phyloP scores from a whole-genome alignment of 768 basidiomycete species.

The Tricholoma matsutake region DNA sequence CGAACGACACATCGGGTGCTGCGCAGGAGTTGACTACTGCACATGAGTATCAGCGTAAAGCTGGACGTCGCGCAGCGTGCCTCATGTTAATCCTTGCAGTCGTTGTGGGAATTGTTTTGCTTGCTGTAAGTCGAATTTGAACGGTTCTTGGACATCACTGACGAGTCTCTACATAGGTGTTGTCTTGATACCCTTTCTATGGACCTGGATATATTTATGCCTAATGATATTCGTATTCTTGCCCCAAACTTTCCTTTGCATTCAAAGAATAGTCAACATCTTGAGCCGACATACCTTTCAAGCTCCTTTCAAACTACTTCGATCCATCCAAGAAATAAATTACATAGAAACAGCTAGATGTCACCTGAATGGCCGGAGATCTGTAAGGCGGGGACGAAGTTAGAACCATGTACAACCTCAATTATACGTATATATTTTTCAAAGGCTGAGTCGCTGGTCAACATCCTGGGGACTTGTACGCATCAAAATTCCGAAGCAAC shows the following conservation, averaged over 20 bases:
- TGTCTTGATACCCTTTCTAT: conserved; percentile 13
- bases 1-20: conserved; percentile 77
- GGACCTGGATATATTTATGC: not conserved
- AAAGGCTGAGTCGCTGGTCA: no score
- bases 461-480: no score
- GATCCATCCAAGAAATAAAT: no score
- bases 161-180: conserved; percentile 8
- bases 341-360: no score
- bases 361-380: no score
- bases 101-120: conserved; percentile 83
- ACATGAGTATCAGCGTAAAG: conserved; percentile 90
- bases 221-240: not conserved
- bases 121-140: conserved; percentile 69
- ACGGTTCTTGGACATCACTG: not conserved
- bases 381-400: no score
- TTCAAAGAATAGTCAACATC: not conserved
- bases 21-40: conserved; percentile 86
- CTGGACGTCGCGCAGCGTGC: conserved; percentile 86
- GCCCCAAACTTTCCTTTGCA: not conserved
- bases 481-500: no score
- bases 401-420: no score
- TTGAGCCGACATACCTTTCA: no score
- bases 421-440: no score
- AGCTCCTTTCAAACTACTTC: no score
- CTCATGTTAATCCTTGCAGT: conserved; percentile 84